Evolutionary conservation across 768 basidiomycete species (phyloP), one percentile per base, ranked within the genome.

Genomic region (Guyanaporus albipodus): DNA sequence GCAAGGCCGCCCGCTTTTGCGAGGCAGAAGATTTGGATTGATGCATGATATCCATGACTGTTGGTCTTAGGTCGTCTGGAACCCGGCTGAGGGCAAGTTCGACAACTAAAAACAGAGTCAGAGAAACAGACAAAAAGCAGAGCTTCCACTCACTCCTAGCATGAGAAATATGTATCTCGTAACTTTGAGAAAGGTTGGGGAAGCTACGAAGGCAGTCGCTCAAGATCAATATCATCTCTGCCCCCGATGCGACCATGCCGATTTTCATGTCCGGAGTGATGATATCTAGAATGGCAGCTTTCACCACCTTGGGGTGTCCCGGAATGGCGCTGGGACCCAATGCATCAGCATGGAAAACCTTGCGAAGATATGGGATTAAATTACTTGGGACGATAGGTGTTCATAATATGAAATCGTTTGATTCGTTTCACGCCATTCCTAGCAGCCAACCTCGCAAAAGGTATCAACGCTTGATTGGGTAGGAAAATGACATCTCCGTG

Each of bases 381-480:
- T 31, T 56, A 86, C 88, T 74, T 83, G 2, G 84, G 80, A 27
- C 78, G 71, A 62, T 80, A 91, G 11, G 84, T 79, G 51, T 88
- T 81, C 28, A 80, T 74, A 42, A 91, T 79, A 63, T 90, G 84
- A 64, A 82, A 92, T 9, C 91, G 78, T 63, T 93, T 93, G 61
- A 93, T 90, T 32, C 91, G 71, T 50, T 74, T 77, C 38, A 76
- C 70, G 29, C 75, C 77, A 2, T 71, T 76, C 42, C 83, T 73
- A 3, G 84, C 89, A n/a, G 90, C 90, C 33, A 87, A 67, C 44
- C 89, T 77, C n/a, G 91, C 87, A 55, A 92, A 91, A 0, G 86
- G 83, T 12, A 83, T 70, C 19, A 91, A 70, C 4, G 82, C 75
- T 54, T 87, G 83, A 50, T 80, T 81, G 0, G 90, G 86, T 10